phyloP scores from a whole-genome alignment of 179 eudicot genomes.

The Spinacia oleracea region DNA sequence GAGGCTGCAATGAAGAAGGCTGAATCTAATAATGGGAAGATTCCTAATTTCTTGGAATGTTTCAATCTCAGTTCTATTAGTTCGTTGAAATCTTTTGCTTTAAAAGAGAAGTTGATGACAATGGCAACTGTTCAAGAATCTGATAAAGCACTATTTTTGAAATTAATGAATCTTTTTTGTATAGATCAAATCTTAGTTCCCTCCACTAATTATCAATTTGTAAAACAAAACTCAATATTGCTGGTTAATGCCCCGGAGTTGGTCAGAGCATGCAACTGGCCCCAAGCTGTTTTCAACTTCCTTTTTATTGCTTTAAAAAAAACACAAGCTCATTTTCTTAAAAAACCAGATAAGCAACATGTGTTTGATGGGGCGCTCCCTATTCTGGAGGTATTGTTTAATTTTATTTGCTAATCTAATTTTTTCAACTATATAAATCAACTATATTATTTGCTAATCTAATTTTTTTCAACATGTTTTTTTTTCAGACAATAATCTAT shows the following conservation, averaged over 20 bases:
- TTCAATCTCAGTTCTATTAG: conserved; percentile 3
- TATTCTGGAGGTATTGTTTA: conserved; percentile 1
- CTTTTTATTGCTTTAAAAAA: too few relatives aligned
- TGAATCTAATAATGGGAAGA: neutral
- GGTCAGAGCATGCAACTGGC: conserved; percentile 3
- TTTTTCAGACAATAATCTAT: conserved; percentile 1
- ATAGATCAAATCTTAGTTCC: conserved; percentile 3
- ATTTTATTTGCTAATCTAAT: neutral
- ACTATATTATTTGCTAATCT: conserved; percentile 4
- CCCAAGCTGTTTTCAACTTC: conserved; percentile 5
- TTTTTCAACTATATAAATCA: neutral
- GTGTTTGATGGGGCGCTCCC: conserved; percentile 6
- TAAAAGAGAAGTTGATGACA: conserved; percentile 1
- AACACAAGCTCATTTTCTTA: neutral
- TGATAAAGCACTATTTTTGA: neutral
- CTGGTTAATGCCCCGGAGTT: conserved; percentile 1
- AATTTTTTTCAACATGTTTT: neutral
- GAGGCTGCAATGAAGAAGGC: too few relatives aligned
- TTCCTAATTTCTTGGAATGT: conserved; percentile 2
- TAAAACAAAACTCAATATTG: conserved; percentile 2
- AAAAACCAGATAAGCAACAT: conserved; percentile 3
- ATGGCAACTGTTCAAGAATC: neutral
- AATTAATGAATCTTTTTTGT: conserved; percentile 1
- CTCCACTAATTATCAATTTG: conserved; percentile 1
- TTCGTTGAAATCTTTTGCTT: conserved; percentile 1